Conservation (phyloP, 805 yeast species). For the Sugiyamaella boreocaroliniensis region DNA sequence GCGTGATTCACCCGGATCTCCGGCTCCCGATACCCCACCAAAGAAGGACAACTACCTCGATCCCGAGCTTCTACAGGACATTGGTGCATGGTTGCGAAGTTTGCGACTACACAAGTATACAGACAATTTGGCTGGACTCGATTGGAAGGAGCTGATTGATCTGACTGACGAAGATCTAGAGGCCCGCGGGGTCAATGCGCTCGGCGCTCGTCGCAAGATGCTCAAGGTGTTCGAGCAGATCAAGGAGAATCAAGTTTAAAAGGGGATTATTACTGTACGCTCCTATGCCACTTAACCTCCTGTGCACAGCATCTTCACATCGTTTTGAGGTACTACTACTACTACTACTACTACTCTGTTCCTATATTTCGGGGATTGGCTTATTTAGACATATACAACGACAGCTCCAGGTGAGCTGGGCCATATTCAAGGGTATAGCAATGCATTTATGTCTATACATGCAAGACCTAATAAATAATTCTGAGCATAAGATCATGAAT, state of each 20-base stretch:
- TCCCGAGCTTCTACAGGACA: constrained; percentile 49
- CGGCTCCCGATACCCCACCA: constrained; percentile 29
- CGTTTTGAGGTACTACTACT: too few relatives aligned
- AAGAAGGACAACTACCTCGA: constrained; percentile 34
- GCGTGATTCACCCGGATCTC: constrained; percentile 33
- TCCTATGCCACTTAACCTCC: too few relatives aligned
- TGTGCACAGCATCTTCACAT: too few relatives aligned
- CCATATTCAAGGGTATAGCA: background rate
- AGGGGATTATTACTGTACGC: too few relatives aligned
- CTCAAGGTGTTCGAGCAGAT: constrained; percentile 87
- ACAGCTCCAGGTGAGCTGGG: background rate
- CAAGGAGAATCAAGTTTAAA: constrained; percentile 39
- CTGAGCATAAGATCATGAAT: background rate
- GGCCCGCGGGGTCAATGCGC: constrained; percentile 77
- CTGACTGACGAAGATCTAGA: constrained; percentile 64
- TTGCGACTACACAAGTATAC: constrained; percentile 92
- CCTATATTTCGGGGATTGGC: too few relatives aligned
- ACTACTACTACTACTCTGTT: too few relatives aligned
- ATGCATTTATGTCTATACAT: background rate
- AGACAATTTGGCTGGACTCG: constrained; percentile 62
- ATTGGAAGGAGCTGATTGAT: constrained; percentile 74
- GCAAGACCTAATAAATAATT: background rate
- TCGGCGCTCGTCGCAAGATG: constrained; percentile 93
- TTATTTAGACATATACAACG: too few relatives aligned
- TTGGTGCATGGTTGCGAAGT: constrained; percentile 89